Evolutionary conservation across 2,329 filamentous ascomycete genomes (phyloP), one percentile per base, ranked within the genome.

Genomic region (Fulvia fulva): DNA sequence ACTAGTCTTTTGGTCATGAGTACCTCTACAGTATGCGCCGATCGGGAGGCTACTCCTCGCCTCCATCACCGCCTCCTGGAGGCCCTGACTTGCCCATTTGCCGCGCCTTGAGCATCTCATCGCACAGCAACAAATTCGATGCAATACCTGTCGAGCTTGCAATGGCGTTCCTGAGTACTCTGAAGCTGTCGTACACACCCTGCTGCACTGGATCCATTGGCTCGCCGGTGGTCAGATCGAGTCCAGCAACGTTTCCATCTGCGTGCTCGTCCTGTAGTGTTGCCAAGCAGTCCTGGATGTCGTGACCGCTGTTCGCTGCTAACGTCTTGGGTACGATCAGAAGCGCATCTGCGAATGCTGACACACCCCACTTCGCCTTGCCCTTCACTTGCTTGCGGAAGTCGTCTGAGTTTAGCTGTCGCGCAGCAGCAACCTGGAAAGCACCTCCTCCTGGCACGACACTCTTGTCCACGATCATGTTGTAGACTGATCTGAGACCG

Each of bases 381-480:
- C 94, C 94, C 83, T 97, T 99, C 73, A 97, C 89, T 28, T 88
- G 88, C 80, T 91, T 95, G 68, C 83, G 82, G 79, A 97, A 96
- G 19, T 83, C 84, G 70, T 96, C 91, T 64, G 91, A 91, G 74
- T 88, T 89, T 62, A 99, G 81, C 75, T 96, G 91, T 49, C 87
- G 83, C 23, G 92, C 91, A 68, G 90, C 96, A 30, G 94, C 92
- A 47, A 99, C 87, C 76, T 99, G 94, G 85, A 96, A 99, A 51
- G 94, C 90, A 68, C 94, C 94, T 58, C 87, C 94, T 58, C 94
- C 94, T 1, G 94, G 94, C 25, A 99, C 91, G 21, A 99, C 94
- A 67, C 89, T 93, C 77, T 88, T 86, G 75, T 99, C 94, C n/a
- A 97, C 93, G 74, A 99, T 97, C 82, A 96, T 96, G 81, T 99